Conservation (phyloP, 2,329 filamentous ascomycete species). For the Penicillium oxalicum region DNA sequence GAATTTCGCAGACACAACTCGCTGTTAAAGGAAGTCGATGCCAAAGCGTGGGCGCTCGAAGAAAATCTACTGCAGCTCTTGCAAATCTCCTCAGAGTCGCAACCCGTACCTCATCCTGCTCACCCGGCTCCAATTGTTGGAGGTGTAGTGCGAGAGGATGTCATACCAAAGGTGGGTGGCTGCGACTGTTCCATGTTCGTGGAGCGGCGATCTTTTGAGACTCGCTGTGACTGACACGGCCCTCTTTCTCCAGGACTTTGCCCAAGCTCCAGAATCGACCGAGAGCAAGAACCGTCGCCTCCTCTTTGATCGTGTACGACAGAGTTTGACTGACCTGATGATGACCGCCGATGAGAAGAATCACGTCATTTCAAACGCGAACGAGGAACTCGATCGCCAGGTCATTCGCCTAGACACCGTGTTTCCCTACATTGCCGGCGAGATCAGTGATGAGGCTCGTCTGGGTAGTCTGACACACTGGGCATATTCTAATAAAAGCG, state of each 20-base stretch:
- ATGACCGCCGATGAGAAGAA: slow-evolving; percentile 95
- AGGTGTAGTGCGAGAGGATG: slow-evolving; percentile 31
- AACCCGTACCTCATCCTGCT: slow-evolving; percentile 28
- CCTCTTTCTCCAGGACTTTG: slow-evolving; percentile 20
- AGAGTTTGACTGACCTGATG: slow-evolving; percentile 76
- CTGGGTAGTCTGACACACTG: slow-evolving; percentile 88
- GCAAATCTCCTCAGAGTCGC: slow-evolving; percentile 33
- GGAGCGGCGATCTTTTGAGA: neutral
- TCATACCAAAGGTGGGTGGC: slow-evolving; percentile 24
- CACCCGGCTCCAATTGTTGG: slow-evolving; percentile 34
- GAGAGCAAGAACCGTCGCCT: slow-evolving; percentile 49
- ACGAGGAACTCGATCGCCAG: slow-evolving; percentile 80
- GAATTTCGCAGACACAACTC: slow-evolving; percentile 96
- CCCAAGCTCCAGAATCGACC: slow-evolving; percentile 28
- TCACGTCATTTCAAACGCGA: slow-evolving; percentile 88
- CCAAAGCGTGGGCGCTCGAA: slow-evolving; percentile 86
- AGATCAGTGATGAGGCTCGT: slow-evolving; percentile 92
- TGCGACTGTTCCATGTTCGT: neutral
- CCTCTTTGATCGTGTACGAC: slow-evolving; percentile 70
- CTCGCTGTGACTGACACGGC: slow-evolving; percentile 4
- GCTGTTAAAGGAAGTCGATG: slow-evolving; percentile 93
- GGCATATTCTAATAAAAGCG: slow-evolving; percentile 80
- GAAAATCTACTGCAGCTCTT: slow-evolving; percentile 73
- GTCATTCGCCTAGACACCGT: slow-evolving; percentile 78
- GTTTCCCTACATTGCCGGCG: slow-evolving; percentile 76